Conservation (phyloP, 345 rosid genomes). For the Salix suchowensis region DNA sequence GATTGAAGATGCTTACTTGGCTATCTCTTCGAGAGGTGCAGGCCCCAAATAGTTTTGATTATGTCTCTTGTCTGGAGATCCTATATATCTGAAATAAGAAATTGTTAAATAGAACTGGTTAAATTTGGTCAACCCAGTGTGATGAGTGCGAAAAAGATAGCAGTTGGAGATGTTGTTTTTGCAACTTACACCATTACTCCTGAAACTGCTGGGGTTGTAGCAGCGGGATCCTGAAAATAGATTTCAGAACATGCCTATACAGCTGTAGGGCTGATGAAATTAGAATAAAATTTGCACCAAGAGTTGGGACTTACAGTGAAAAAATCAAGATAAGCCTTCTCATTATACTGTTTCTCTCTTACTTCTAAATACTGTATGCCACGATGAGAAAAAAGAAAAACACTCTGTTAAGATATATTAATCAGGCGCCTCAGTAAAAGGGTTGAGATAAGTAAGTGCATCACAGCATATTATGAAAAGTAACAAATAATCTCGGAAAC, state of each 20-base stretch:
- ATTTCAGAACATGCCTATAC: slow-evolving; percentile 12
- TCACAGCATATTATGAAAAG: not conserved
- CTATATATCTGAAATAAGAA: slow-evolving; percentile 56
- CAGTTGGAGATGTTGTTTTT: not conserved
- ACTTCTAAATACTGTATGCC: slow-evolving; percentile 65
- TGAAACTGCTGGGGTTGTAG: slow-evolving; percentile 59
- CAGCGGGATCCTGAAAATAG: slow-evolving; percentile 53
- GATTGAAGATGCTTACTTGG: slow-evolving; percentile 45
- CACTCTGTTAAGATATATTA: not conserved
- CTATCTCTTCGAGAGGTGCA: slow-evolving; percentile 69
- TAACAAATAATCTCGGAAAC: not conserved
- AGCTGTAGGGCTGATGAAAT: not conserved
- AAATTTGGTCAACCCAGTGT: not conserved
- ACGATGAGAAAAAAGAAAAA: slow-evolving; percentile 4
- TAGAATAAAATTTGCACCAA: not conserved
- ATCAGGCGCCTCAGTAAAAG: not conserved
- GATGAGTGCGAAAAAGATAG: not conserved
- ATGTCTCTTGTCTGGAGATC: slow-evolving; percentile 65
- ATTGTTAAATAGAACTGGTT: not conserved
- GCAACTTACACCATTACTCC: slow-evolving; percentile 80
- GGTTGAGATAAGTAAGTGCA: not conserved
- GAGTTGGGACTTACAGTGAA: slow-evolving; percentile 53
- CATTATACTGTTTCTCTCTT: slow-evolving; percentile 84
- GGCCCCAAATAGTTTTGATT: slow-evolving; percentile 80
- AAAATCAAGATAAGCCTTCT: slow-evolving; percentile 73